Conservation (phyloP, 2,329 filamentous ascomycete genomes). For the Aschersonia sp. region DNA sequence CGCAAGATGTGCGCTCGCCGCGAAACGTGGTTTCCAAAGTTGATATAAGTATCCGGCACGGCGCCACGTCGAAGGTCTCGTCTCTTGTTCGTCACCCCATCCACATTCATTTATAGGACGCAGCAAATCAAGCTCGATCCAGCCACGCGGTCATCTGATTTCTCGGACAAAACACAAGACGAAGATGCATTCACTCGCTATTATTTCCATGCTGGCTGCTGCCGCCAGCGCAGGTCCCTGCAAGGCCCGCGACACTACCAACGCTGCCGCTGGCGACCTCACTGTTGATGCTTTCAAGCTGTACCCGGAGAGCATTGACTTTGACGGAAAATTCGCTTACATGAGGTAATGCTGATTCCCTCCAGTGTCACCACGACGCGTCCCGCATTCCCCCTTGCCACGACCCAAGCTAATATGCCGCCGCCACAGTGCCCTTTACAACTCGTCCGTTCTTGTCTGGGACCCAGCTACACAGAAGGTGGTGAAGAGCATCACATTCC, state of each 20-base stretch:
- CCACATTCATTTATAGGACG: too few relatives aligned
- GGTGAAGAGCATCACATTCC: constrained; percentile 10
- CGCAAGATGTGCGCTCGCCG: background rate
- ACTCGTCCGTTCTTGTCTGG: background rate
- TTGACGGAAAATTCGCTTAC: constrained; percentile 8
- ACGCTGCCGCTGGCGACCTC: background rate
- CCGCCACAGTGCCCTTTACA: constrained; percentile 1
- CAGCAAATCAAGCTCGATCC: background rate
- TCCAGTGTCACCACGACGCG: background rate
- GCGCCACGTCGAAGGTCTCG: background rate
- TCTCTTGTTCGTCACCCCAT: too few relatives aligned
- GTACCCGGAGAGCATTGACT: constrained; percentile 11
- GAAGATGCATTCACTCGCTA: background rate
- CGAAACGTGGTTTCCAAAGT: too few relatives aligned
- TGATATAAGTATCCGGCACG: background rate
- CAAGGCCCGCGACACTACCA: background rate
- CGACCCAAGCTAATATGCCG: background rate
- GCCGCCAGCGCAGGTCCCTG: background rate
- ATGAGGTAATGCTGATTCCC: constrained; percentile 5
- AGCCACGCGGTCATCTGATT: background rate
- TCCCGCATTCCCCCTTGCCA: background rate
- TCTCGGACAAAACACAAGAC: background rate
- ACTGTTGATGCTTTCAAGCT: constrained; percentile 4
- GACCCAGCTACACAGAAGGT: constrained; percentile 7
- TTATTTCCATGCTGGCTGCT: background rate